Evolutionary conservation across 257 asterid genomes (phyloP).

Genomic region (Lavandula angustifolia): DNA sequence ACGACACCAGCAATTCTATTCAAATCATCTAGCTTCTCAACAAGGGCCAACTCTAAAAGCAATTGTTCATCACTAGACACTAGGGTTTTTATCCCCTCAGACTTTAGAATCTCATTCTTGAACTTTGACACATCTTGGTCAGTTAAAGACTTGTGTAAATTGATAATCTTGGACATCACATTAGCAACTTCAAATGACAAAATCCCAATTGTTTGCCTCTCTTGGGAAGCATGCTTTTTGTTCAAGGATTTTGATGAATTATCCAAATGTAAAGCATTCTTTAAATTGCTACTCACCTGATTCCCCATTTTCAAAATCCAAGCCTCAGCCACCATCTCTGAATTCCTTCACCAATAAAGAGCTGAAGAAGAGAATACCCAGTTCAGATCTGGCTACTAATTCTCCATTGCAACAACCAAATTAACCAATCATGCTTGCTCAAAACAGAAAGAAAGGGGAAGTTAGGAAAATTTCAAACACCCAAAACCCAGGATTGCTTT

Average conservation of each 20-base stretch:
- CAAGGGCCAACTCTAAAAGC: slow-evolving; percentile 69
- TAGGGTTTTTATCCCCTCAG: slow-evolving; percentile 61
- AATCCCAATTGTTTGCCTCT: slow-evolving; percentile 61
- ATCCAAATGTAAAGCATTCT: slow-evolving; percentile 69
- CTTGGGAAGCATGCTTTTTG: slow-evolving; percentile 41
- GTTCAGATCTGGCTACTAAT: slow-evolving; percentile 50
- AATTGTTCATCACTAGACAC: slow-evolving; percentile 62
- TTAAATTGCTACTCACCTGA: slow-evolving; percentile 87
- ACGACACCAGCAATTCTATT: slow-evolving; percentile 72
- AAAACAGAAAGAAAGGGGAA: not conserved
- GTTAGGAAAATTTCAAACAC: slow-evolving; percentile 7
- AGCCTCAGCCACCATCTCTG: slow-evolving; percentile 87
- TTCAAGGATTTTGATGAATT: slow-evolving; percentile 49
- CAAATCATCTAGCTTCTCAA: slow-evolving; percentile 82
- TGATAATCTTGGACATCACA: slow-evolving; percentile 86
- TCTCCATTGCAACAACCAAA: slow-evolving; percentile 11
- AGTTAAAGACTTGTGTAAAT: slow-evolving; percentile 74
- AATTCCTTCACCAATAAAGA: slow-evolving; percentile 33
- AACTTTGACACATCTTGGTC: slow-evolving; percentile 63
- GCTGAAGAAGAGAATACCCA: slow-evolving; percentile 30
- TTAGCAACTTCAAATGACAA: slow-evolving; percentile 96
- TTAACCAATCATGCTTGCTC: not conserved
- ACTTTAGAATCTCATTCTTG: slow-evolving; percentile 76
- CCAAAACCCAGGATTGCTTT: slow-evolving; percentile 1
- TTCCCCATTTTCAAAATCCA: slow-evolving; percentile 84